These are phyloP conservation scores for Aureobasidium sp. DNA, from an alignment of 2,329 filamentous ascomycete species.

Conservation along the genomic window DNA sequence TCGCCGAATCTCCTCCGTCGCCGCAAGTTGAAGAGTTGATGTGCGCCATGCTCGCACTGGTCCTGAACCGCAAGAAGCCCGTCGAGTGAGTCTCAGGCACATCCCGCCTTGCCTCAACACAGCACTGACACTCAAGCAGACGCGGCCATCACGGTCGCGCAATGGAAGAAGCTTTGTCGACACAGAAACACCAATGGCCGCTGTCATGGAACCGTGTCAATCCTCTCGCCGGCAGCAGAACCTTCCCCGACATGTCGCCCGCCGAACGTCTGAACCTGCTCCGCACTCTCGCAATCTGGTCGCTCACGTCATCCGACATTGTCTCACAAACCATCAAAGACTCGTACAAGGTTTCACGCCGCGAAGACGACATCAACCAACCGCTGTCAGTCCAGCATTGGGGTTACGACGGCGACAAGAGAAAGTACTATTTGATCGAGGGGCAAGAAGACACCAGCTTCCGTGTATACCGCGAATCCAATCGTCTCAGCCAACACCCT, in stretches of 20 bases:
- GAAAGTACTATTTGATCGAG: conserved; percentile 88
- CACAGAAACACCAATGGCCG: conserved; percentile 84
- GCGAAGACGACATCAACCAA: conserved; percentile 71
- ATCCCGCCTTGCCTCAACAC: not conserved
- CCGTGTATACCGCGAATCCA: conserved; percentile 87
- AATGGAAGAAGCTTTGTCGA: conserved; percentile 81
- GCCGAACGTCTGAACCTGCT: conserved; percentile 73
- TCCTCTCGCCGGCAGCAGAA: conserved; percentile 70
- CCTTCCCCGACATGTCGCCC: conserved; percentile 74
- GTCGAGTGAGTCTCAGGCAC: conserved; percentile 63
- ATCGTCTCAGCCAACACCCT: conserved; percentile 64
- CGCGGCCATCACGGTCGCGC: conserved; percentile 87
- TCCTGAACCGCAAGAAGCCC: conserved; percentile 96
- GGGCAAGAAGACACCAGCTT: conserved; percentile 91
- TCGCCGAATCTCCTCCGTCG: conserved; percentile 68
- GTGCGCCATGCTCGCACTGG: conserved; percentile 77
- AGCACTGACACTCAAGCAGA: conserved; percentile 40
- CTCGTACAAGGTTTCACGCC: conserved; percentile 78
- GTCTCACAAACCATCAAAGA: conserved; percentile 76
- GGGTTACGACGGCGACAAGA: conserved; percentile 83
- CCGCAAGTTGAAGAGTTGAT: conserved; percentile 81
- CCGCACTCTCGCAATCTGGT: conserved; percentile 78
- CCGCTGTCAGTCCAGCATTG: conserved; percentile 83
- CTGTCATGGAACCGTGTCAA: conserved; percentile 73
- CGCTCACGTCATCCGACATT: conserved; percentile 76